Evolutionary conservation across 78 protist species (phyloP), one percentile per base, ranked within the genome.

Genomic region (Pigoraptor vietnamica): DNA sequence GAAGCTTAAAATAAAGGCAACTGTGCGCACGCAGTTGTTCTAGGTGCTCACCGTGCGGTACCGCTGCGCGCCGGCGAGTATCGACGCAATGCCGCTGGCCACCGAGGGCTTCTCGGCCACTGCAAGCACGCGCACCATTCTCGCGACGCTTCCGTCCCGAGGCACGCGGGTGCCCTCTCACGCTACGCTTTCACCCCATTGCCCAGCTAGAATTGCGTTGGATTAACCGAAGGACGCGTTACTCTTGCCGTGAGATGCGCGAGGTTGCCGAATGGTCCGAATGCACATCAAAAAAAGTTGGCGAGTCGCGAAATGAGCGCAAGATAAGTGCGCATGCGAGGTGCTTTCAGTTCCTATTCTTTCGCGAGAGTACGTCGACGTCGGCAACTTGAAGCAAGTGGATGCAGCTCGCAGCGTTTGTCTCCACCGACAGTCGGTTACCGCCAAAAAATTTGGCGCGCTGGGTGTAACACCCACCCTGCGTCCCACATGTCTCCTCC

Each of bases 51-150:
- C 6, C 34, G 14, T 25, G 84, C 84, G 21, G 29, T 2, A 1
- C 6, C 9, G 35, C 2, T 25, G 2, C 35, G 21, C 9, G 84
- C n/a, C 67, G 55, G 40, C 39, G 29, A 98, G 93, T 24, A 98
- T 96, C 1, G 40, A 24, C n/a, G 98, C 86, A 21, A 99, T 86
- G 32, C 95, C 98, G 2, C 89, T 94, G 21, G 99, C 99, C 24
- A 98, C 99, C 1, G 98, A 94, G 23, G 99, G 99, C 97, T 99
- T 99, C 90, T 99, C 99, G 0, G 99, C 99, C 21, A 99, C 99
- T 48, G 94, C 89, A 10, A 99, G 93, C 0, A 92, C 94, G 38
- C 88, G 39, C 35, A 35, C 88, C 88, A 83, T 83, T 9, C 33
- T 83, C 67, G 14, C 67, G 14, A 48, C 6, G 29, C 6, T 14